Base-by-base conservation (phyloP, 768 basidiomycete genomes). In the Psilocybe azurescens region DNA sequence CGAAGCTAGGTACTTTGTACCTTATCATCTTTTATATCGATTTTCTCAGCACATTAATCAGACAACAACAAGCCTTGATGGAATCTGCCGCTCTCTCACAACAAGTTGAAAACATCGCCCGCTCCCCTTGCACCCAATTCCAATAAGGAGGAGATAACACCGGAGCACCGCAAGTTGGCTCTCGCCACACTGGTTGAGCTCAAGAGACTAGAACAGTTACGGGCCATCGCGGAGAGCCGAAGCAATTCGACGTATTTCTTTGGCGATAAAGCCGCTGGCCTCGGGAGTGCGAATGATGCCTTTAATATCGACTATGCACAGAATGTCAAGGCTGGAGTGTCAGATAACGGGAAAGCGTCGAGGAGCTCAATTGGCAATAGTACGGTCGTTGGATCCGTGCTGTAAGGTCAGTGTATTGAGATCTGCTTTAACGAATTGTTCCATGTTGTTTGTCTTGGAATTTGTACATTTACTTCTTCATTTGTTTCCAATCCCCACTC, bases 201-300 rank as follows among this genome's bases (percentile, higher is more conserved):
- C 30, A 75, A 74, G 60, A 71, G 83, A n/a, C 74, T 85, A 28
- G 83, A 85, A 55, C 83, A 84, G 70, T 75, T 86, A 29, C 77
- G 75, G 61, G 82, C 84, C 47, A 86, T 86, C 50, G 85, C 85
- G 5, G 60, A 67, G 32, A 80, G 84, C 58, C 65, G 76, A 55
- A 79, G 79, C 44, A 86, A 85, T 63, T 79, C 81, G 41, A 86
- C 85, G 16, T 86, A 86, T 67, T 86, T 86, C 76, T 85, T 86
- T 64, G 81, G 83, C 5, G 81, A 82, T 54, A 77, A 77, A 61
- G 73, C 73, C 8, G 70, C 74, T 53, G 52, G 52, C 14, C 63
- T 77, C 58, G 77, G 77, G 10, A 63, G 65, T 10, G 69, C 65
- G 47, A 73, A 59, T 52, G 82, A 80, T n/a, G 73, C 79, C 14